Evolutionary conservation across 495 filamentous ascomycete species (phyloP), one percentile per base, ranked within the genome.

Genomic region (Penicillium coprophilum): DNA sequence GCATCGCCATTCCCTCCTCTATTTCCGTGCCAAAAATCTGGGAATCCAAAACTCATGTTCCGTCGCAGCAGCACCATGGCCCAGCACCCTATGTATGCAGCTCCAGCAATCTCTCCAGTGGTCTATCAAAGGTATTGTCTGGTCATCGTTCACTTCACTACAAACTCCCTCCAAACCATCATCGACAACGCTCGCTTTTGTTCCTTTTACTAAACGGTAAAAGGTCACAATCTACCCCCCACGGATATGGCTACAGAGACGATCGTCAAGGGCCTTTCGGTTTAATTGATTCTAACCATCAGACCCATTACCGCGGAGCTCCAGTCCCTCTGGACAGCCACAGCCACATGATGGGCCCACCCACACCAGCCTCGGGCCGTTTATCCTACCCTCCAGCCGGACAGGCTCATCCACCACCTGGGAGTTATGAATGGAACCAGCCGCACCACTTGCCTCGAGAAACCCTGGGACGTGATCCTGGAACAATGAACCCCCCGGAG

Each of bases 101-200:
- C 64, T 55, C 62, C 74, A 39, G 63, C 65, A n/a, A 64, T 63
- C 44, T 34, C 62, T 54, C 71, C 74, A 41, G 57, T 73, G 43
- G 65, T 76, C 30, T 76, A 75, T 57, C 74, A 76, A 78, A 78
- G 75, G 75, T 78, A 76, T 48, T 66, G 64, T 53, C 53, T 5
- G 34, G 23, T 50, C 36, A 34, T 55, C 44, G 53, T 67, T 55
- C 60, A 50, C 60, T 30, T 23, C 38, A 56, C 49, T 24, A 46
- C 43, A 50, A 36, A 39, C 5, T 61, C 46, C 38, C 44, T 17
- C 40, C 41, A 59, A 52, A 45, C 30, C 28, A 53, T 50, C 4
- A 49, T 51, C 56, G 53, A 55, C 39, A 62, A 44, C 59, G 56
- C 9, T 17, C 10, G 50, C n/a, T 31, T 19, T 49, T 7, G 27